These are phyloP conservation scores for Betula pendula DNA, from an alignment of 306 rosid species.

Conservation along the genomic window DNA sequence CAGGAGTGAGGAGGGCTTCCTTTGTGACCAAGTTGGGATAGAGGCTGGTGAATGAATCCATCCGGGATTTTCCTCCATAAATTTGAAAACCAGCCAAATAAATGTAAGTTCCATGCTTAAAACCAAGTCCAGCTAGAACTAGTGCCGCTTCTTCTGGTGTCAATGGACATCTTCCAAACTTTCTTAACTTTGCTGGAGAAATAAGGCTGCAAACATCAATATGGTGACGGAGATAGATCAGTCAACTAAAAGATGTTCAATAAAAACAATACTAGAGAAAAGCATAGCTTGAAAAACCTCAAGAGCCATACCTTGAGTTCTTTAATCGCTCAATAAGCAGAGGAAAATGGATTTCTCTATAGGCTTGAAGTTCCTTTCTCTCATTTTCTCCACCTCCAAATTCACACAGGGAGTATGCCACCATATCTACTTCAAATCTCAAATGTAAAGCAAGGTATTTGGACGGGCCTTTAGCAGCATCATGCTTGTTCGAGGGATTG, in stretches of 20 bases:
- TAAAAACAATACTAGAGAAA: slow-evolving; percentile 14
- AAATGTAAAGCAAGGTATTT: slow-evolving; percentile 91
- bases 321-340: slow-evolving; percentile 80
- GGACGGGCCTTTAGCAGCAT: slow-evolving; percentile 33
- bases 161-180: slow-evolving; percentile 84
- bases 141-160: slow-evolving; percentile 98
- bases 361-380: slow-evolving; percentile 75
- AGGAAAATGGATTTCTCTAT: slow-evolving; percentile 85
- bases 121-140: slow-evolving; percentile 84
- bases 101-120: slow-evolving; percentile 62
- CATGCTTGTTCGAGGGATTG: slow-evolving; percentile 32
- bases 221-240: slow-evolving; percentile 15
- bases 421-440: slow-evolving; percentile 95
- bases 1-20: slow-evolving; percentile 68
- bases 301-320: slow-evolving; percentile 55
- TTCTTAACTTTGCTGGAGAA: slow-evolving; percentile 63
- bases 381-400: slow-evolving; percentile 87
- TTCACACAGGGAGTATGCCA: slow-evolving; percentile 87
- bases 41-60: slow-evolving; percentile 72
- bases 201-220: slow-evolving; percentile 39
- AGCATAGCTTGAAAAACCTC: background rate
- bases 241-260: background rate
- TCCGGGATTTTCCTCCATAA: slow-evolving; percentile 73
- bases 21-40: slow-evolving; percentile 87
- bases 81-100: slow-evolving; percentile 88